Base-by-base conservation (phyloP, 495 filamentous ascomycete species). In the Penicillium longicatenatum region DNA sequence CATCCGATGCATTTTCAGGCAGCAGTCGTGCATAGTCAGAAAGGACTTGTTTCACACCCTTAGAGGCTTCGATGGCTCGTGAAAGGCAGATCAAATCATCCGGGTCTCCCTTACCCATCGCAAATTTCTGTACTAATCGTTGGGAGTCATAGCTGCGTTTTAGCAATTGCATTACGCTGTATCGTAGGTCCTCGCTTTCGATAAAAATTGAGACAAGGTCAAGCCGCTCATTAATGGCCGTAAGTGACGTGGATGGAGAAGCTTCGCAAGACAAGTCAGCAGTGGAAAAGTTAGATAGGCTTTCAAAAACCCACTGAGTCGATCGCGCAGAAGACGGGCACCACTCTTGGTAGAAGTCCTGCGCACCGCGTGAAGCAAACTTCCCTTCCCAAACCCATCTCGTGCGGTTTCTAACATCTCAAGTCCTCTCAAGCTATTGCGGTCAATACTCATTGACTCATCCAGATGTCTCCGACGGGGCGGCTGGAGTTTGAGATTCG, bases 311-410 rank as follows among this genome's bases (percentile, higher is more conserved):
- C 52, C 79, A 91, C 89, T 86, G n/a, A 98, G 75, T 80, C 93
- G 89, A 50, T 89, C 82, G 59, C 85, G 84, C 17, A 99, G 79
- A 41, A 98, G 76, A 35, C 94, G 82, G 19, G 91, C 86, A 22
- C 95, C 94, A 63, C 93, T 92, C 63, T 90, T 95, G 2, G 95
- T 98, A 21, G 89, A 88, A 1, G 94, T 98, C 59, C 87, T 83
- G 47, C 92, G 84, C n/a, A 98, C 80, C 14, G 90, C 87, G 71
- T 97, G 90, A 24, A 99, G 76, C 35, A 99, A 72, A 61, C 92
- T 97, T 2, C 94, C 94, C 63, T 87, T 86, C 17, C 84, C 86
- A 57, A 78, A 68, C 3, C 81, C 79, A 63, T 97, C 93, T 52
- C 88, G 79, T 19, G 95, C 81, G 0, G 94, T 97, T 60, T 85